Percentiles rank a stretch among this genome's conserved stretches.
Evolutionary conservation across 2,329 filamentous ascomycete genomes (phyloP).

Genomic region (Cladophialophora carrionii): DNA sequence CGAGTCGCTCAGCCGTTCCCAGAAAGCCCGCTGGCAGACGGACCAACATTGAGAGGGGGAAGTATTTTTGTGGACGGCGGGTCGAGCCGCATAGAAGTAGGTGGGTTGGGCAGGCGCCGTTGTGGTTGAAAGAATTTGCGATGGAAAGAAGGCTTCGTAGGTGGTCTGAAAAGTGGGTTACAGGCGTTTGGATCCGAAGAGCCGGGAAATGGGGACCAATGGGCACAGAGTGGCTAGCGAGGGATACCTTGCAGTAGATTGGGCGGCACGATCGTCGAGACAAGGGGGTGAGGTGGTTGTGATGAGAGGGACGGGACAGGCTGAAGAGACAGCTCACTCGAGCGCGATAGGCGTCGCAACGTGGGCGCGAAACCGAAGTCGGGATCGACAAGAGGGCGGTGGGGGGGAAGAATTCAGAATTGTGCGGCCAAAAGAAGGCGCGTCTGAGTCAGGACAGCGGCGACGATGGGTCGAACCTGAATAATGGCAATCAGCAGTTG

Average conservation of each 20-base stretch:
- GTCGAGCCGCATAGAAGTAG: neutral
- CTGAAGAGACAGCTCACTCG: neutral
- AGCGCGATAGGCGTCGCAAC: neutral
- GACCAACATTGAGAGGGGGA: neutral
- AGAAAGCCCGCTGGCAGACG: neutral
- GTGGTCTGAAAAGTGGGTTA: neutral
- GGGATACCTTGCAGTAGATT: constrained; percentile 3
- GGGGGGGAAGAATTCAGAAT: neutral
- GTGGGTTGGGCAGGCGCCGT: constrained; percentile 2
- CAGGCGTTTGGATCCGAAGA: neutral
- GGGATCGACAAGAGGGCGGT: constrained; percentile 4
- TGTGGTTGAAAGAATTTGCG: neutral
- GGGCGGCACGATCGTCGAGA: constrained; percentile 4
- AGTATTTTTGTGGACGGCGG: neutral
- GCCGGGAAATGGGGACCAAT: constrained; percentile 7
- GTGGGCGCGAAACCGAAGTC: neutral
- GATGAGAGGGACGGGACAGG: neutral
- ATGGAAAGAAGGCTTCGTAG: neutral
- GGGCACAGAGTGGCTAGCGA: neutral
- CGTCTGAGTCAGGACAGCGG: neutral
- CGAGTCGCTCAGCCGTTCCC: neutral
- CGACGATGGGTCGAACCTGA: neutral
- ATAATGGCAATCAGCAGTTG: constrained; percentile 1
- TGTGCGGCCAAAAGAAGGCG: neutral
- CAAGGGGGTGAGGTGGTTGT: neutral